These are phyloP conservation scores for Lycium ferocissimum DNA, from an alignment of 257 asterid genomes.

Conservation along the genomic window DNA sequence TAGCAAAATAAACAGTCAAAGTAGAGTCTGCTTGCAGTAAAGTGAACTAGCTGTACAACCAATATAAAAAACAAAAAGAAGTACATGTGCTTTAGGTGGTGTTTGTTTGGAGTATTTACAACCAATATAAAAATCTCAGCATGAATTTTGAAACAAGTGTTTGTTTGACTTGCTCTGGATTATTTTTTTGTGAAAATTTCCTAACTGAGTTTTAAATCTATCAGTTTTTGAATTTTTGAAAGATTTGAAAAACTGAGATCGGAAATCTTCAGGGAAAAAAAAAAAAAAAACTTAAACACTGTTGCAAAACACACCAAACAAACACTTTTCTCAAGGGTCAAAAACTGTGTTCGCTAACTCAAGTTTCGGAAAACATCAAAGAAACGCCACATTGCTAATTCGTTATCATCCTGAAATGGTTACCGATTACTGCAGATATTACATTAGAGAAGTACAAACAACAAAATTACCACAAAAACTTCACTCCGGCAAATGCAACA, in stretches of 20 bases:
- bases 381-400: not conserved
- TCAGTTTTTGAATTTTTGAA: not conserved
- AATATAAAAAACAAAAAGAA: not conserved
- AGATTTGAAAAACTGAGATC: not conserved
- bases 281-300: too few relatives aligned
- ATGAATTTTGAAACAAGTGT: not conserved
- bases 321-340: not conserved
- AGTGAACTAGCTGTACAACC: conserved; percentile 16
- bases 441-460: conserved; percentile 13
- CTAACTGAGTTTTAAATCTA: not conserved
- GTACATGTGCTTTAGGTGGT: not conserved
- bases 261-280: not conserved
- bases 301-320: not conserved
- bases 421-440: conserved; percentile 4
- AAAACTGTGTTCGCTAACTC: not conserved
- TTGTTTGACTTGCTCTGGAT: conserved; percentile 6
- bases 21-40: not conserved
- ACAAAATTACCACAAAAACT: not conserved
- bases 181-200: not conserved
- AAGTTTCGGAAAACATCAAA: not conserved
- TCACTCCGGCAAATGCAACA: not conserved
- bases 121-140: not conserved
- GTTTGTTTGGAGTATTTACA: not conserved
- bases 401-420: not conserved
- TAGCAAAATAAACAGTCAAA: not conserved